Base-by-base conservation (phyloP, 352 stramenopile genomes). In the Globisporangium iwayamae region DNA sequence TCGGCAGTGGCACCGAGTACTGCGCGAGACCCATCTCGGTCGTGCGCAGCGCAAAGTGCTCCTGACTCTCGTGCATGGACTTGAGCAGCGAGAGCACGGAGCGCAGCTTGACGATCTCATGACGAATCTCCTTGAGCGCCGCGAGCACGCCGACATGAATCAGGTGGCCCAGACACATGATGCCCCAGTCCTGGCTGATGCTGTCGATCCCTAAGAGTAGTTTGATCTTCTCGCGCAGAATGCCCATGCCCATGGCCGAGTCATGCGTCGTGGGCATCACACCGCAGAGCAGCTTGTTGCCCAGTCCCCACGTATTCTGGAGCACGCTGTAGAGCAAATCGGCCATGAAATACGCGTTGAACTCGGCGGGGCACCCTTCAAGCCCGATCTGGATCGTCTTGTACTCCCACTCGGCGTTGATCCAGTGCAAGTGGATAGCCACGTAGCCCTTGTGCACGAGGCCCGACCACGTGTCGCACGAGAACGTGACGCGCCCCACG, bases 321-420 rank as follows among this genome's bases (percentile, higher is more conserved):
- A 92, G 71, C 56, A 92, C 77, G 63, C 87, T 89, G 72, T 87
- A 92, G 30, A 92, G 69, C 69, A 92, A 68, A 56, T 92, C 83
- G 57, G 83, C 87, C 69, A 92, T 78, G 62, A 90, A 90, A 66
- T 90, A 92, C 18, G 81, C 75, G 60, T 79, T 90, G 63, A 85
- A 87, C 32, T 90, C 81, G 32, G 72, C 63, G 32, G 83, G 79
- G 59, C 78, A 92, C 16, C 79, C 76, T 74, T 92, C 83, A 9
- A 92, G 73, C 1, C 81, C 83, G 50, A 92, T 73, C 65, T 92
- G 83, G 55, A 92, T 86, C 22, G 79, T 82, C 73, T 92, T 92
- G 76, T 83, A 88, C 65, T 92, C 83, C 83, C 83, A 92, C n/a
- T 92, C 83, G 7, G 83, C 81, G 68, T 92, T 92, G 72, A 92